Percentiles rank a stretch among this genome's conserved stretches.
phyloP scores from a whole-genome alignment of 306 rosid genomes.

The Canavalia gladiata region DNA sequence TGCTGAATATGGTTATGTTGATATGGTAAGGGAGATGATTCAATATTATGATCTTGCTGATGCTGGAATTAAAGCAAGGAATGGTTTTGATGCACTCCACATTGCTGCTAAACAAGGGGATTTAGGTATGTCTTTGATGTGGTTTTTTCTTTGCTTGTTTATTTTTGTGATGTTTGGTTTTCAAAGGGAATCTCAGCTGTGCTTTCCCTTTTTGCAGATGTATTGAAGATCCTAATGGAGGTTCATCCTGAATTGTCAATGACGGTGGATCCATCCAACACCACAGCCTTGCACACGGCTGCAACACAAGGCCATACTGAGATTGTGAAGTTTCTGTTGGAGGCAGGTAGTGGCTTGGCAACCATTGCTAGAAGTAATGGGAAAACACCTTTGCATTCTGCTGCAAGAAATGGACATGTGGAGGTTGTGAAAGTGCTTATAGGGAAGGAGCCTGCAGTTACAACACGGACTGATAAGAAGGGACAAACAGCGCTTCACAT shows the following conservation, averaged over 20 bases:
- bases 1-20: conserved; percentile 87
- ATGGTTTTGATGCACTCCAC: conserved; percentile 96
- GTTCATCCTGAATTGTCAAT: conserved; percentile 82
- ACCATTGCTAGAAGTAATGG: conserved; percentile 94
- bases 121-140: conserved; percentile 62
- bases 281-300: conserved; percentile 97
- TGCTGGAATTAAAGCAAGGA: conserved; percentile 88
- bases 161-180: conserved; percentile 32
- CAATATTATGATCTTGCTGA: conserved; percentile 75
- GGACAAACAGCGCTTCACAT: conserved; percentile 97
- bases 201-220: conserved; percentile 63
- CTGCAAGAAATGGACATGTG: conserved; percentile 94
- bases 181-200: background rate
- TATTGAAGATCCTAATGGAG: conserved; percentile 76
- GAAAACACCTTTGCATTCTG: conserved; percentile 92
- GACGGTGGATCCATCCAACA: conserved; percentile 94
- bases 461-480: conserved; percentile 79
- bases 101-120: conserved; percentile 98
- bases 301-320: conserved; percentile 91
- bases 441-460: conserved; percentile 73
- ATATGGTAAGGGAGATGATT: conserved; percentile 87
- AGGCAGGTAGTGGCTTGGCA: conserved; percentile 82
- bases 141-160: conserved; percentile 13
- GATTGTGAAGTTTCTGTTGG: conserved; percentile 77
- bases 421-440: conserved; percentile 72